These are phyloP conservation scores for Coprinellus micaceus DNA, from an alignment of 768 basidiomycete genomes.

Conservation along the genomic window DNA sequence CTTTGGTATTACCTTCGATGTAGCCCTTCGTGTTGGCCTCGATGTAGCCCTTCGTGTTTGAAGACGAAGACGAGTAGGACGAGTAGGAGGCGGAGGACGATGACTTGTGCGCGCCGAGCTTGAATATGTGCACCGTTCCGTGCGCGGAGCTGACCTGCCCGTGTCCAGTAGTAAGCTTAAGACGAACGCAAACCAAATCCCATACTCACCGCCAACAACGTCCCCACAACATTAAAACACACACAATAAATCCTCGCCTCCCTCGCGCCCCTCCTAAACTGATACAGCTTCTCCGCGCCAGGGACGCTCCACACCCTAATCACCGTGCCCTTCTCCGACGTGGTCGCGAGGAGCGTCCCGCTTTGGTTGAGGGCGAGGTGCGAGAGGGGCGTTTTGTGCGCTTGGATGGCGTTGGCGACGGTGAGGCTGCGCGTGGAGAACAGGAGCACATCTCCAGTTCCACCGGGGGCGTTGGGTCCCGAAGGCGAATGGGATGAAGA, in stretches of 20 bases:
- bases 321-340: conserved; percentile 93
- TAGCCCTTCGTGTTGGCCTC: conserved; percentile 13
- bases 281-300: conserved; percentile 88
- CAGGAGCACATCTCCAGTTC: conserved; percentile 85
- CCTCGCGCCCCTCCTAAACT: conserved; percentile 88
- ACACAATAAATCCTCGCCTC: conserved; percentile 81
- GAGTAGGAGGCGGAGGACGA: conserved; percentile 6
- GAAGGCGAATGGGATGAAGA: neutral
- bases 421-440: conserved; percentile 92
- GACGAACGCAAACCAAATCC: no score
- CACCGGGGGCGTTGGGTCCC: conserved; percentile 22
- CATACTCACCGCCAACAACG: conserved; percentile 86
- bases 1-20: no score
- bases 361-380: conserved; percentile 80
- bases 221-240: conserved; percentile 77
- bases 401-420: conserved; percentile 93
- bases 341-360: conserved; percentile 89
- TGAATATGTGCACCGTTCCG: conserved; percentile 96
- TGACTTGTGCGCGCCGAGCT: conserved; percentile 45
- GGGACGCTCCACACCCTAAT: conserved; percentile 94
- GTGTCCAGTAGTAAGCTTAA: no score
- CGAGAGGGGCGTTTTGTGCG: conserved; percentile 92
- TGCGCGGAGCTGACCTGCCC: no score
- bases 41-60: conserved; percentile 12
- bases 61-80: conserved; percentile 8